Evolutionary conservation across 192 early-diverging fungal genomes (phyloP).

Genomic region (Gonapodya sp.): DNA sequence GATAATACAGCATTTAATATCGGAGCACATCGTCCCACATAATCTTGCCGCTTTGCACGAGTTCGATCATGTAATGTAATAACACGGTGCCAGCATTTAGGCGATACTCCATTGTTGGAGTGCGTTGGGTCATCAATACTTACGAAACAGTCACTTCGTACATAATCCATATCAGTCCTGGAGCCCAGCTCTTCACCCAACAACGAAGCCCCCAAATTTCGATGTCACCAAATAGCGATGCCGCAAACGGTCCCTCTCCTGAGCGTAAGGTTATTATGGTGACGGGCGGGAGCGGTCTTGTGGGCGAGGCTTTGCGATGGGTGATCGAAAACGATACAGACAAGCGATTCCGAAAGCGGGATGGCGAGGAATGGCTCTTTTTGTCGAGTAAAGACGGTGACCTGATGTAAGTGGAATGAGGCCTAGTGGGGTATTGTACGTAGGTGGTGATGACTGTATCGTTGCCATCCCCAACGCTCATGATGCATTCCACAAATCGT

Average conservation of each 20-base stretch:
- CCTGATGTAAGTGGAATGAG: constrained; percentile 41
- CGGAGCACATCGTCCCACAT: no score
- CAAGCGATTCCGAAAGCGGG: constrained; percentile 34
- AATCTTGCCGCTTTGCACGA: no score
- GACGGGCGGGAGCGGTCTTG: constrained; percentile 68
- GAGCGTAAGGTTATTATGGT: constrained; percentile 48
- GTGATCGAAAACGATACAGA: constrained; percentile 17
- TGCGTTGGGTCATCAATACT: no score
- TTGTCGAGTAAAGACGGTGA: constrained; percentile 67
- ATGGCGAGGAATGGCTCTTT: constrained; percentile 67
- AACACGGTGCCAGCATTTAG: no score
- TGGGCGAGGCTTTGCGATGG: constrained; percentile 56
- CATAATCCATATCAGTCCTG: no score
- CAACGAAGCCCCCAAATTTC: no score
- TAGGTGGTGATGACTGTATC: no score
- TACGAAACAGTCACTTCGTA: no score
- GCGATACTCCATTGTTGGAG: no score
- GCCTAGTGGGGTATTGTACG: background rate
- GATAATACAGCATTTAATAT: no score
- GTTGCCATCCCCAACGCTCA: background rate
- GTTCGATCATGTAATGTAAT: no score
- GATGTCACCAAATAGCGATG: background rate
- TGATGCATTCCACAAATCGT: background rate
- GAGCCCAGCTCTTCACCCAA: no score
- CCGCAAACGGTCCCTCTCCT: background rate